phyloP scores from a whole-genome alignment of 2,329 filamentous ascomycete genomes.

The Didymella segeticola region DNA sequence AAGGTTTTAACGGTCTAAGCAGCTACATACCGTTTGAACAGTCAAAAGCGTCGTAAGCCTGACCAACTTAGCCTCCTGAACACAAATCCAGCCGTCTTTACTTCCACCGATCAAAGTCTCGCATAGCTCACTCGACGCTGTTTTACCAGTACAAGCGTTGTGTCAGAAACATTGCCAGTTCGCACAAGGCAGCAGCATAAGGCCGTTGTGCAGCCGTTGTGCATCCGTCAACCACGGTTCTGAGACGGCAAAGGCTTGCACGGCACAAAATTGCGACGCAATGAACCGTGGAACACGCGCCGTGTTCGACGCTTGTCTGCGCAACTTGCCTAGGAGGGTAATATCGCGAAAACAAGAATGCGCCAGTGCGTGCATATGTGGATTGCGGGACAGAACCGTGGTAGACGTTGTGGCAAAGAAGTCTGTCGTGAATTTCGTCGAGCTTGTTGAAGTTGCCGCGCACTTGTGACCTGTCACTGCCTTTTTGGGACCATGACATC shows the following conservation, averaged over 20 bases:
- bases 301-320: slow-evolving; percentile 23
- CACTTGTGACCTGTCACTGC: slow-evolving; percentile 6
- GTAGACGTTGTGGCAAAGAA: slow-evolving; percentile 2
- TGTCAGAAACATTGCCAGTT: slow-evolving; percentile 6
- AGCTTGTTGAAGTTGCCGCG: neutral
- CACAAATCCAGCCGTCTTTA: neutral
- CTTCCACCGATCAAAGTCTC: neutral
- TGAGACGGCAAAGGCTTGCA: slow-evolving; percentile 16
- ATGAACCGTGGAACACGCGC: slow-evolving; percentile 33
- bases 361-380: neutral
- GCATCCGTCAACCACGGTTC: slow-evolving; percentile 16
- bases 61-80: neutral
- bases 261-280: slow-evolving; percentile 16
- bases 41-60: no score
- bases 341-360: slow-evolving; percentile 10
- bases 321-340: slow-evolving; percentile 23
- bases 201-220: slow-evolving; percentile 15
- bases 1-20: slow-evolving; percentile 20
- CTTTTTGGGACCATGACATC: slow-evolving; percentile 11
- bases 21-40: neutral
- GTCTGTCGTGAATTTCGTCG: neutral
- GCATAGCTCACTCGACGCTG: neutral
- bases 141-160: slow-evolving; percentile 3
- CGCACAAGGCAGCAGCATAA: slow-evolving; percentile 13
- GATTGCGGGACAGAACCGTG: slow-evolving; percentile 4